phyloP scores from a whole-genome alignment of 768 basidiomycete species.

The Tylopilus sp. region DNA sequence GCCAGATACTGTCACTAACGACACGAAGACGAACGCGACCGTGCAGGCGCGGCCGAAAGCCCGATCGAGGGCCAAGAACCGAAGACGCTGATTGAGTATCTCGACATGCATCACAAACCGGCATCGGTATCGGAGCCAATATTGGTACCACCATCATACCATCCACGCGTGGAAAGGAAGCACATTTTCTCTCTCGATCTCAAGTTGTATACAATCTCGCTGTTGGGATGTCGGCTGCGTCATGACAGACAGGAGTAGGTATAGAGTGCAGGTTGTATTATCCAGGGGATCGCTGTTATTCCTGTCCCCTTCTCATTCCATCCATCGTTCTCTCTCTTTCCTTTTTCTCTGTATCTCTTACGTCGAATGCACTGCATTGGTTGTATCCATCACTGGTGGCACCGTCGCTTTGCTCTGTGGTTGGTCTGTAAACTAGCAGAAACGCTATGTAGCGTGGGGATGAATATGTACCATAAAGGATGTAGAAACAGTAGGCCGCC shows the following conservation, averaged over 20 bases:
- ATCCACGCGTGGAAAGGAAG: slow-evolving; percentile 18
- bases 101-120: slow-evolving; percentile 9
- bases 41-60: slow-evolving; percentile 31
- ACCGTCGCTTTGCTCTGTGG: slow-evolving; percentile 21
- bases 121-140: slow-evolving; percentile 14
- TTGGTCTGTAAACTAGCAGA: slow-evolving; percentile 20
- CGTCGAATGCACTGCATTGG: slow-evolving; percentile 2
- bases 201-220: slow-evolving; percentile 18
- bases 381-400: slow-evolving; percentile 12
- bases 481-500: slow-evolving; percentile 13
- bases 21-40: slow-evolving; percentile 16
- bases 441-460: slow-evolving; percentile 10
- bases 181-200: slow-evolving; percentile 21
- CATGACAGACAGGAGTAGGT: slow-evolving; percentile 7
- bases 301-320: neutral
- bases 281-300: slow-evolving; percentile 11
- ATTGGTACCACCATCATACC: slow-evolving; percentile 23
- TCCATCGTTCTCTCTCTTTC: slow-evolving; percentile 1
- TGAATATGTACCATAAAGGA: slow-evolving; percentile 23
- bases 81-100: slow-evolving; percentile 27
- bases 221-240: slow-evolving; percentile 2
- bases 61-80: slow-evolving; percentile 26
- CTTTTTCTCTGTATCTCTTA: slow-evolving; percentile 17
- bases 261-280: slow-evolving; percentile 21
- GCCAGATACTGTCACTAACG: slow-evolving; percentile 8